These are phyloP conservation scores for Neurospora sp. DNA, from an alignment of 495 filamentous ascomycete species.

Conservation along the genomic window DNA sequence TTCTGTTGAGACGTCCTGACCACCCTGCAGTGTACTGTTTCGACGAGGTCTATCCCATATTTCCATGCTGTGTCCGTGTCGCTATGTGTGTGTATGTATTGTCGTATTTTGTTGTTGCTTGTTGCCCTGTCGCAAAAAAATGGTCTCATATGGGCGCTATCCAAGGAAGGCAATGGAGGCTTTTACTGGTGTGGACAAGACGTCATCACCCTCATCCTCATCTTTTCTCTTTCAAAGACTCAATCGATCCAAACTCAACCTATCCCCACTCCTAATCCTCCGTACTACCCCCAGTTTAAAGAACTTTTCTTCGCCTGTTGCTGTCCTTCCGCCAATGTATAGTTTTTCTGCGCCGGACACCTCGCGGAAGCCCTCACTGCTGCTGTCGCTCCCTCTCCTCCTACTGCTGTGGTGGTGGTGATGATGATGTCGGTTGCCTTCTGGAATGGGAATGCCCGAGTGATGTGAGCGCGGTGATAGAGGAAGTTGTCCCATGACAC, in stretches of 20 bases:
- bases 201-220: background rate
- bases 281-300: conserved; percentile 57
- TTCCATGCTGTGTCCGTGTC: background rate
- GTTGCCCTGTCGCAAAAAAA: background rate
- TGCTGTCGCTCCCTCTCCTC: conserved; percentile 69
- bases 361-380: conserved; percentile 69
- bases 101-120: background rate
- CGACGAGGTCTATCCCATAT: background rate
- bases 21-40: background rate
- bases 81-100: background rate
- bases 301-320: conserved; percentile 78
- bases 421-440: conserved; percentile 15
- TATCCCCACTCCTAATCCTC: conserved; percentile 43
- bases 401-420: conserved; percentile 19
- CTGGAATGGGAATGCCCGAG: conserved; percentile 27
- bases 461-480: conserved; percentile 28
- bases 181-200: background rate
- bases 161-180: background rate
- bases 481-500: conserved; percentile 34
- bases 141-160: background rate
- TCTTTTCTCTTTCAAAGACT: conserved; percentile 36
- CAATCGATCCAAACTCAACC: conserved; percentile 45
- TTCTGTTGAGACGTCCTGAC: background rate
- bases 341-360: conserved; percentile 64
- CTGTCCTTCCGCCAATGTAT: conserved; percentile 82